Evolutionary conservation across 352 stramenopile genomes (phyloP).

Genomic region (Globisporangium nunn): DNA sequence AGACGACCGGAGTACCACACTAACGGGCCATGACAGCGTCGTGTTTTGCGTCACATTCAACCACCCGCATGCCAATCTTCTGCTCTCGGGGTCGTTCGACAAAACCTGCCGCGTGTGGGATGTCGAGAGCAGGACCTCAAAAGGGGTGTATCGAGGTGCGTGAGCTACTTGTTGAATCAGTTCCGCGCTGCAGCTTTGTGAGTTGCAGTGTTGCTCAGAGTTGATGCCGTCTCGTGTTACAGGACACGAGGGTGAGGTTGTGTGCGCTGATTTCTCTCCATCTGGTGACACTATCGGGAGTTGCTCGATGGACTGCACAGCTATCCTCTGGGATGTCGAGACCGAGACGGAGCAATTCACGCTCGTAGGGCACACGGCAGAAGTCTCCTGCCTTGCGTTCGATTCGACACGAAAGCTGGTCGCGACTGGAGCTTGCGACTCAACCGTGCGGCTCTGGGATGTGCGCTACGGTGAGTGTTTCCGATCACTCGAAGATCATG

Average conservation of each 20-base stretch:
- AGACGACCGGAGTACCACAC: conserved; percentile 19
- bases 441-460: conserved; percentile 69
- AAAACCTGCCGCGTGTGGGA: conserved; percentile 75
- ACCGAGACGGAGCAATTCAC: conserved; percentile 34
- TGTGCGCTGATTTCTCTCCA: conserved; percentile 35
- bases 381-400: conserved; percentile 67
- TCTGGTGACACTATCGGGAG: conserved; percentile 41
- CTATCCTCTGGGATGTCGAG: conserved; percentile 59
- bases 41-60: conserved; percentile 70
- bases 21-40: conserved; percentile 53
- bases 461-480: conserved; percentile 63
- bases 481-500: conserved; percentile 51
- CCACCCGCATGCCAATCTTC: conserved; percentile 31
- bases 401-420: conserved; percentile 33
- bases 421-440: conserved; percentile 58
- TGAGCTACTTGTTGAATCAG: neutral
- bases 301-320: conserved; percentile 64
- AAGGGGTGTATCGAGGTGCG: conserved; percentile 31
- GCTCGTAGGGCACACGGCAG: conserved; percentile 47
- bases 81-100: conserved; percentile 73
- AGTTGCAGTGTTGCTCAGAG: neutral
- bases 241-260: conserved; percentile 56
- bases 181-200: neutral
- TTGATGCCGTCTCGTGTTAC: neutral
- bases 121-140: conserved; percentile 17